phyloP scores from a whole-genome alignment of 2,329 filamentous ascomycete genomes.

The Aspergillus sp. region DNA sequence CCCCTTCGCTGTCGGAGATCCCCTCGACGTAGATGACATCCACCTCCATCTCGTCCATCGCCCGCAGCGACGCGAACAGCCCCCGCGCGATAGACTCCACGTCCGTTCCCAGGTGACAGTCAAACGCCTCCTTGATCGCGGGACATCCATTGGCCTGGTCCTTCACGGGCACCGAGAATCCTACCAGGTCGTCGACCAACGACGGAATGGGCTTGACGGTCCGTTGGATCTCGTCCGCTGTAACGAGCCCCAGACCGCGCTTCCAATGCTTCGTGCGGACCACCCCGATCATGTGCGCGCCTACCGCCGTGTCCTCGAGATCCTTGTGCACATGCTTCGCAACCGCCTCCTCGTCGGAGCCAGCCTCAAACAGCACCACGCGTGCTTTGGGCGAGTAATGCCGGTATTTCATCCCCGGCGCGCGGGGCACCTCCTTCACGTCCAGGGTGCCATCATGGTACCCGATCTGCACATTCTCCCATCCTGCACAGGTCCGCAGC shows the following conservation, averaged over 20 bases:
- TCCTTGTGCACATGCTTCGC: conserved; percentile 33
- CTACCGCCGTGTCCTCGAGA: conserved; percentile 28
- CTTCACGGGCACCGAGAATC: conserved; percentile 27
- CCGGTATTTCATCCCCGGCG: conserved; percentile 98
- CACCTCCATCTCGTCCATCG: conserved; percentile 75
- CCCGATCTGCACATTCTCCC: conserved; percentile 73
- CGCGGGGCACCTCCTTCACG: conserved; percentile 67
- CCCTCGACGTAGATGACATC: conserved; percentile 90
- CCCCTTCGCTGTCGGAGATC: conserved; percentile 67
- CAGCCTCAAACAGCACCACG: conserved; percentile 77
- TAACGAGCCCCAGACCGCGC: conserved; percentile 27
- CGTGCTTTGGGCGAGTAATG: conserved; percentile 91
- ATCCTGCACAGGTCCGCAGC: conserved; percentile 70
- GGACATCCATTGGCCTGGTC: conserved; percentile 18
- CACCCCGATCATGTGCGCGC: conserved; percentile 36
- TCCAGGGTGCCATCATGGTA: conserved; percentile 75
- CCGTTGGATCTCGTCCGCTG: conserved; percentile 20
- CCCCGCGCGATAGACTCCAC: conserved; percentile 77
- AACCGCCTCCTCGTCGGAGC: conserved; percentile 29
- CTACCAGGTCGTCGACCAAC: conserved; percentile 24
- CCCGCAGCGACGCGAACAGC: conserved; percentile 81
- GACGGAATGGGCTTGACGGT: conserved; percentile 23
- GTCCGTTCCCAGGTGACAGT: conserved; percentile 70
- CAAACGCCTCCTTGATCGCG: conserved; percentile 50
- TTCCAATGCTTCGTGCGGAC: conserved; percentile 40